A percentile compares a stretch with the other conserved stretches of the same genome.
Conservation (phyloP, 176 grass and related monocot genomes). For the Miscanthus lutarioriparius region DNA sequence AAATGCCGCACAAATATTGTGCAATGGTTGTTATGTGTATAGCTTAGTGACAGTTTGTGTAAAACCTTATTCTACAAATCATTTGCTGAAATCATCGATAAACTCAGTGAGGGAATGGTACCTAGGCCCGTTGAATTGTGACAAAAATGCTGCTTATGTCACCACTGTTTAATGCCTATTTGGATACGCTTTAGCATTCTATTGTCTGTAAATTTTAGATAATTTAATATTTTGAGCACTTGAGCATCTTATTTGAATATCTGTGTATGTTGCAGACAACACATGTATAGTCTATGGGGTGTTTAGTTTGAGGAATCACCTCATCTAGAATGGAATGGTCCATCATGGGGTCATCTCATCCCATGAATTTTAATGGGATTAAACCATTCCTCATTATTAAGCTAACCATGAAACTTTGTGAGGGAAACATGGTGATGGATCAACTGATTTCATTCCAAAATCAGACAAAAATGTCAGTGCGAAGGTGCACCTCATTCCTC, state of each 20-base stretch:
- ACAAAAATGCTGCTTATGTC: conserved; percentile 10
- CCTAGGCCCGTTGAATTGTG: neutral
- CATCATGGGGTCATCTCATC: neutral
- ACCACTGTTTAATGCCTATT: neutral
- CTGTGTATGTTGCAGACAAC: neutral
- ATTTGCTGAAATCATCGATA: conserved; percentile 6
- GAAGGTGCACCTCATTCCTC: neutral
- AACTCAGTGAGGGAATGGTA: neutral
- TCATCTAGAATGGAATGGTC: neutral
- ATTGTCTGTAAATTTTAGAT: neutral
- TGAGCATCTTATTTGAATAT: neutral
- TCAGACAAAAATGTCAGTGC: neutral
- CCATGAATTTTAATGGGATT: neutral
- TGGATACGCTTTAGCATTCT: neutral
- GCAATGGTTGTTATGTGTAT: conserved; percentile 8
- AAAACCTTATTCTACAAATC: neutral
- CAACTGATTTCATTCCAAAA: neutral
- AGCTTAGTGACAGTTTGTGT: neutral
- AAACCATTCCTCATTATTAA: neutral
- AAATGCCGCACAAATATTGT: conserved; percentile 7
- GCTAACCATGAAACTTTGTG: neutral
- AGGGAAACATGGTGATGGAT: neutral
- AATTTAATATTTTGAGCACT: neutral
- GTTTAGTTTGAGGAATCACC: neutral
- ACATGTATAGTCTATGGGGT: neutral